Base-by-base conservation (phyloP, 192 early-diverging fungal species). In the Gonapodya sp. region DNA sequence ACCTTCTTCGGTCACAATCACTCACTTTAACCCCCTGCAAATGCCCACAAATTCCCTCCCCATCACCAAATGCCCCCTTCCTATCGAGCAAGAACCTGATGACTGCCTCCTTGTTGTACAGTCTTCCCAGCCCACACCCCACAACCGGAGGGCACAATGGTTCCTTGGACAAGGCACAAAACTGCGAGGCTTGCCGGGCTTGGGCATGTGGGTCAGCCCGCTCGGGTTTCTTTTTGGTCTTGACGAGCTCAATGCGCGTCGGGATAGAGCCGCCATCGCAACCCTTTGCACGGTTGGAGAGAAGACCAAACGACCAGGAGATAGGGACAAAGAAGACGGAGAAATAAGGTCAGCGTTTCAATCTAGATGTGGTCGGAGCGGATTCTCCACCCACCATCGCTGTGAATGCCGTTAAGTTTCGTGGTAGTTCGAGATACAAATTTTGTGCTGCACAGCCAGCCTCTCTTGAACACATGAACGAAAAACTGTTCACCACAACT, bases 241-340 rank as follows among this genome's bases (percentile, higher is more conserved):
- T 95, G 80, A 96, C 94, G 34, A 96, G 90, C 81, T 96, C 95
- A 81, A 92, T 88, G 34, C 95, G 86, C 83, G 90, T 91, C 72
- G 94, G 95, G 85, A 96, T 96, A n/a, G 90, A 92, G 73, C 95
- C 94, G 82, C 94, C 95, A 84, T 96, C 95, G 83, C 93, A 91
- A 84, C 94, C 91, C 92, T 77, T 16, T 32, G 34, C 75, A 33
- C 8, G 75, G 75, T n/a, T n/a, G n/a, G n/a, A n/a, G n/a, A n/a
- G n/a, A n/a, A n/a, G n/a, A n/a, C n/a, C n/a, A n/a, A n/a, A n/a
- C n/a, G n/a, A n/a, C n/a, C n/a, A n/a, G n/a, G n/a, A n/a, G n/a
- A n/a, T n/a, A n/a, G n/a, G n/a, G n/a, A n/a, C n/a, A n/a, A n/a
- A n/a, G n/a, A n/a, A n/a, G n/a, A n/a, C n/a, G n/a, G n/a, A n/a